Evolutionary conservation across 768 basidiomycete species (phyloP).

Genomic region (Lactarius deliciosus): DNA sequence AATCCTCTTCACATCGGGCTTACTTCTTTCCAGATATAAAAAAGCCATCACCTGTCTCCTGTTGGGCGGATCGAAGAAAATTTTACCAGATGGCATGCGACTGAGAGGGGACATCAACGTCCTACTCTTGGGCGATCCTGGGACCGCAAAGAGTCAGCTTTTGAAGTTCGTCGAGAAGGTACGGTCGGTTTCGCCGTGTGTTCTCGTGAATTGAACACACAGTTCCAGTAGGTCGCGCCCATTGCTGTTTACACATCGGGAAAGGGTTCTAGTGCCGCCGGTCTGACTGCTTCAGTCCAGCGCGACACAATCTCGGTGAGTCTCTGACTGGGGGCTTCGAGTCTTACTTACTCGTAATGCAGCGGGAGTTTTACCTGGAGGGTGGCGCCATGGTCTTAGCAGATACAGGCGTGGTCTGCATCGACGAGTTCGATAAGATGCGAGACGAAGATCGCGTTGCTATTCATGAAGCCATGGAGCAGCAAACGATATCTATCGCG

Average conservation of each 20-base stretch:
- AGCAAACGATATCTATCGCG: constrained; percentile 98
- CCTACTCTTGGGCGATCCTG: constrained; percentile 92
- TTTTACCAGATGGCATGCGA: constrained; percentile 96
- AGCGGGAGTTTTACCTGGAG: constrained; percentile 99
- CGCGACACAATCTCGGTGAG: constrained; percentile 86
- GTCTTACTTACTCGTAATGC: constrained; percentile 18
- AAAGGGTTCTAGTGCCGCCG: constrained; percentile 97
- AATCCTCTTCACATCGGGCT: background rate
- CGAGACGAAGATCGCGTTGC: constrained; percentile 98
- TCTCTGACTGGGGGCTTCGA: constrained; percentile 19
- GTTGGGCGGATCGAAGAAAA: constrained; percentile 96
- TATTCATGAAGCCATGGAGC: constrained; percentile 99
- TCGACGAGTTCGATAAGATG: constrained; percentile 99
- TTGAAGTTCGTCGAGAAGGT: constrained; percentile 99
- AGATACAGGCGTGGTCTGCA: constrained; percentile 97
- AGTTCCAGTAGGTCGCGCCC: constrained; percentile 72
- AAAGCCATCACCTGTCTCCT: constrained; percentile 96
- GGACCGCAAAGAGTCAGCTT: constrained; percentile 96
- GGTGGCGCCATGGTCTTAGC: constrained; percentile 99
- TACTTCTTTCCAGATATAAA: constrained; percentile 77
- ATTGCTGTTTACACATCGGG: constrained; percentile 99
- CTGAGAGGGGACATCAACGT: constrained; percentile 98
- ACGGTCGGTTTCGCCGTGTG: background rate
- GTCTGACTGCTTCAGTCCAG: constrained; percentile 97
- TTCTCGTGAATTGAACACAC: background rate